These are phyloP conservation scores for Debaryomyces subglobosus DNA, from an alignment of 1,139 yeast species.

Conservation along the genomic window DNA sequence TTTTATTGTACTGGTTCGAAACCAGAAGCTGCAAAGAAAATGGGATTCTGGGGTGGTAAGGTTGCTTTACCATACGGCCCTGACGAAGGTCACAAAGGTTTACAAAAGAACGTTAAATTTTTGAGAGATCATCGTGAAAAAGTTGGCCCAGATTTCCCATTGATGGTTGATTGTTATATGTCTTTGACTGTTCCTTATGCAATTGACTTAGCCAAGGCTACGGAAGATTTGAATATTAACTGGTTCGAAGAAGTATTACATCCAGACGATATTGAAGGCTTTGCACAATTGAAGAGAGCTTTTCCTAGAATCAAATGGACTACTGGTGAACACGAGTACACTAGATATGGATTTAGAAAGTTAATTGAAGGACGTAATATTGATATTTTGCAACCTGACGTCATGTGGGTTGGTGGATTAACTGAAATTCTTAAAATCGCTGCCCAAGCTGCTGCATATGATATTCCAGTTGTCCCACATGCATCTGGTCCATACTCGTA, in stretches of 20 bases:
- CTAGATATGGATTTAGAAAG: conserved; percentile 52
- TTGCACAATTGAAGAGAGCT: conserved; percentile 46
- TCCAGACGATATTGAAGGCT: conserved; percentile 53
- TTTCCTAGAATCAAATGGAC: conserved; percentile 50
- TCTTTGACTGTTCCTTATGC: conserved; percentile 48
- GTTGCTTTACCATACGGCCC: conserved; percentile 54
- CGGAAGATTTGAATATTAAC: conserved; percentile 47
- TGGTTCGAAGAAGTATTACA: conserved; percentile 56
- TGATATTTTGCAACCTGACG: conserved; percentile 53
- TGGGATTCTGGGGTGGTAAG: conserved; percentile 56
- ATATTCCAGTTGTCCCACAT: conserved; percentile 54
- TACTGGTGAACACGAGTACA: conserved; percentile 55
- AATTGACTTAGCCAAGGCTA: conserved; percentile 47
- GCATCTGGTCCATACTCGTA: conserved; percentile 55
- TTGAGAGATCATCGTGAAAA: conserved; percentile 42
- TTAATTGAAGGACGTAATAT: conserved; percentile 49
- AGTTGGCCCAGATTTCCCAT: conserved; percentile 53
- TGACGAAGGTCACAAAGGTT: conserved; percentile 50
- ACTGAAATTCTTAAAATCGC: conserved; percentile 49
- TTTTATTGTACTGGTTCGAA: conserved; percentile 52
- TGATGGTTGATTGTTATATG: conserved; percentile 57
- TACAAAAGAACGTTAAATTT: conserved; percentile 47
- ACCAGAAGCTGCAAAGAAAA: conserved; percentile 47
- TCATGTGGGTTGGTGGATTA: conserved; percentile 57
- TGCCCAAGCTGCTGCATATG: conserved; percentile 54